A percentile compares a stretch with the other conserved stretches of the same genome.
These are phyloP conservation scores for Chrysanthemum lavandulifolium DNA, from an alignment of 129 eudicot species.

Conservation along the genomic window DNA sequence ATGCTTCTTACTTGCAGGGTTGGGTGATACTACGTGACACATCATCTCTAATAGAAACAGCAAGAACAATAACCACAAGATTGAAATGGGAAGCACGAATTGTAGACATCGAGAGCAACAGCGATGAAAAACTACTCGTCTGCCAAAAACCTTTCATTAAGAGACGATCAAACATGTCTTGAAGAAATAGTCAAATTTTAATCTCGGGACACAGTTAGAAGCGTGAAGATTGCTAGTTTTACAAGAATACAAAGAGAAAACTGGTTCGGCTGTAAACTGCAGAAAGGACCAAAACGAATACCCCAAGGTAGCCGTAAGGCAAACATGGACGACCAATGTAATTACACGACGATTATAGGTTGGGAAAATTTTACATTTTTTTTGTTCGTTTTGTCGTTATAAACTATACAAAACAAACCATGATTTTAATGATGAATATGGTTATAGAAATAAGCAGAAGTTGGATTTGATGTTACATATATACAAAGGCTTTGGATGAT, in stretches of 20 bases:
- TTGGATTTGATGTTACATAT: conserved; percentile 17
- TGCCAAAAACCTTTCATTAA: conserved; percentile 89
- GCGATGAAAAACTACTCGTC: conserved; percentile 81
- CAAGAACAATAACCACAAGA: conserved; percentile 64
- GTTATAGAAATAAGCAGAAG: conserved; percentile 30
- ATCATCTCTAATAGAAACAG: conserved; percentile 59
- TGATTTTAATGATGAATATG: conserved; percentile 22
- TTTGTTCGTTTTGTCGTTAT: conserved; percentile 20
- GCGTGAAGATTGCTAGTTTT: conserved; percentile 9
- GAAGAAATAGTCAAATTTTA: conserved; percentile 8
- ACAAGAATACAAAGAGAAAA: conserved; percentile 18
- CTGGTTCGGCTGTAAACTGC: conserved; percentile 26
- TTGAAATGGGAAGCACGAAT: conserved; percentile 97
- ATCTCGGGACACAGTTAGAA: not conserved
- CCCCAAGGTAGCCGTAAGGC: conserved; percentile 36
- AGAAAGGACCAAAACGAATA: conserved; percentile 23
- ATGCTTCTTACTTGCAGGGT: conserved; percentile 60
- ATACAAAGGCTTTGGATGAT: conserved; percentile 24
- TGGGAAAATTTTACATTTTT: conserved; percentile 17
- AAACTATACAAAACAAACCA: conserved; percentile 24
- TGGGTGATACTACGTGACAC: conserved; percentile 86
- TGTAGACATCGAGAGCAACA: conserved; percentile 83
- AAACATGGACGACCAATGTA: conserved; percentile 33
- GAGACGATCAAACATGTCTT: conserved; percentile 51
- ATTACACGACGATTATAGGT: conserved; percentile 34